phyloP scores from a whole-genome alignment of 306 rosid species.

The Cicer bijugum region DNA sequence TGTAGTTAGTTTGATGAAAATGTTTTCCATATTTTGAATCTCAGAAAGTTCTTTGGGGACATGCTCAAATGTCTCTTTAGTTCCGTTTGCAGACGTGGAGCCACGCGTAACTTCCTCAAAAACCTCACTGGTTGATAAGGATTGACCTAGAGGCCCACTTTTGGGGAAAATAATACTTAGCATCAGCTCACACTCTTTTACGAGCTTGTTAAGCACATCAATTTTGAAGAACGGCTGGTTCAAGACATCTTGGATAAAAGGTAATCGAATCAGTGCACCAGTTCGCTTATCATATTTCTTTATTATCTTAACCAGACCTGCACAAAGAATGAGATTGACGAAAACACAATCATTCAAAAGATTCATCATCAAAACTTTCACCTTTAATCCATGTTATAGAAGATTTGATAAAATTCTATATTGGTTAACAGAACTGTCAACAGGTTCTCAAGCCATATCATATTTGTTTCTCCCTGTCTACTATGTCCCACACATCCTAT shows the following conservation, averaged over 20 bases:
- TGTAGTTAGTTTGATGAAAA: conserved; percentile 58
- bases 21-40: conserved; percentile 72
- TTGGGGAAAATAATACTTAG: conserved; percentile 65
- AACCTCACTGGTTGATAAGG: conserved; percentile 46
- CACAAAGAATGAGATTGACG: conserved; percentile 17
- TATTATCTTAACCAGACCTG: conserved; percentile 77
- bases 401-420: neutral
- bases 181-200: conserved; percentile 76
- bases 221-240: conserved; percentile 83
- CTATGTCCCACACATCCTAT: neutral
- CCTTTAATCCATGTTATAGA: neutral
- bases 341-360: conserved; percentile 28
- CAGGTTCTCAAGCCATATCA: neutral
- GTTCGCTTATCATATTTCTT: conserved; percentile 91
- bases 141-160: conserved; percentile 45
- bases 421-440: neutral
- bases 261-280: conserved; percentile 69
- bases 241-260: conserved; percentile 78
- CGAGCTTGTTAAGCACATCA: conserved; percentile 73
- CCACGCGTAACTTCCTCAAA: conserved; percentile 49
- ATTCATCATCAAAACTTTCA: neutral
- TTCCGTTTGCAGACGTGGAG: conserved; percentile 42
- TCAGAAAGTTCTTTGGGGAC: conserved; percentile 73
- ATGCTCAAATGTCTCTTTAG: conserved; percentile 44
- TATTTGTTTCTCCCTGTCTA: neutral